These are phyloP conservation scores for Pulveroboletus sp. DNA, from an alignment of 768 basidiomycete genomes.

Conservation along the genomic window DNA sequence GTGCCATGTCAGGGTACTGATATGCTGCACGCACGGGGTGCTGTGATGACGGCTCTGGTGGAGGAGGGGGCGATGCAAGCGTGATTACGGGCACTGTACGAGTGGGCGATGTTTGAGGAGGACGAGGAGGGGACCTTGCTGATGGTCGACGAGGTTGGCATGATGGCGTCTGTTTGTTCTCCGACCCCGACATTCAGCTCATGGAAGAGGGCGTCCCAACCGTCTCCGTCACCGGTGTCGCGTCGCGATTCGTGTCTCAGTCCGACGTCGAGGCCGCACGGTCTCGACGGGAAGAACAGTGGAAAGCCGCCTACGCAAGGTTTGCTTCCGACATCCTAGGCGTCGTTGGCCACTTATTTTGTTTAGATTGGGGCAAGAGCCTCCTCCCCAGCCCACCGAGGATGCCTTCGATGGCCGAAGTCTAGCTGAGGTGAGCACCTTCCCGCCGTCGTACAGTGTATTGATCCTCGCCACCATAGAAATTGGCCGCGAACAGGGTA, in stretches of 20 bases:
- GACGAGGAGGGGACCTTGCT: constrained; percentile 20
- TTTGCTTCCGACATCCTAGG: constrained; percentile 18
- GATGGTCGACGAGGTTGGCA: constrained; percentile 17
- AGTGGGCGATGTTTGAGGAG: constrained; percentile 25
- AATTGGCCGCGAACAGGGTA: constrained; percentile 88
- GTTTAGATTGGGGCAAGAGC: constrained; percentile 76
- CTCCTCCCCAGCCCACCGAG: constrained; percentile 71
- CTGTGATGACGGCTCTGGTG: constrained; percentile 57
- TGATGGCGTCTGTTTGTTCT: constrained; percentile 14
- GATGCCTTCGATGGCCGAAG: constrained; percentile 83
- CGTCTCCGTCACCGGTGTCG: constrained; percentile 67
- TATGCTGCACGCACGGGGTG: constrained; percentile 55
- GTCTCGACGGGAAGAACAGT: constrained; percentile 73
- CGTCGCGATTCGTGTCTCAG: constrained; percentile 83
- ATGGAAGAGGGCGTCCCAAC: constrained; percentile 75
- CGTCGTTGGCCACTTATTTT: constrained; percentile 5
- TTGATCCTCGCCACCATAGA: constrained; percentile 41
- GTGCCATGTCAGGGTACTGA: not conserved
- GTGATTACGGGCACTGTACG: constrained; percentile 28
- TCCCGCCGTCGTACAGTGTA: not conserved
- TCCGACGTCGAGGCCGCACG: constrained; percentile 74
- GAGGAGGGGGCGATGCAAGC: constrained; percentile 36
- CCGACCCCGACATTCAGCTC: constrained; percentile 19
- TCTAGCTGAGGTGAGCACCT: constrained; percentile 74
- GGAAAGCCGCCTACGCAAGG: constrained; percentile 90